Evolutionary conservation across 1,139 yeast species (phyloP).

Genomic region (Blastobotrys serpentis): DNA sequence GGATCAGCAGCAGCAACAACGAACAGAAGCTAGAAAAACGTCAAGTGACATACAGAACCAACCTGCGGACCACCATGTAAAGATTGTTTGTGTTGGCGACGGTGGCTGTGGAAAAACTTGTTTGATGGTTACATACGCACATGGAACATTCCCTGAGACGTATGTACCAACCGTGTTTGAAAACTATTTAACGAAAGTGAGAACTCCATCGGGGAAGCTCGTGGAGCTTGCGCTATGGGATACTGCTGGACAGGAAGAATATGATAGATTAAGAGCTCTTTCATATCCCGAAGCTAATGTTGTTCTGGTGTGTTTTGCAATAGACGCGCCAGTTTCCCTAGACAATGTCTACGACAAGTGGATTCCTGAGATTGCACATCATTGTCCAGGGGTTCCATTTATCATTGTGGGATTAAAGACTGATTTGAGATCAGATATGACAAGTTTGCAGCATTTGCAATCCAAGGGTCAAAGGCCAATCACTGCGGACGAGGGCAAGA

Average conservation of each 20-base stretch:
- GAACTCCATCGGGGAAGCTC: constrained; percentile 53
- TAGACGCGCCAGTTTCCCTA: constrained; percentile 62
- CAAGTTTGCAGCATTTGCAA: constrained; percentile 31
- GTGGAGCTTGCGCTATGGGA: constrained; percentile 84
- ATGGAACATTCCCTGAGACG: constrained; percentile 68
- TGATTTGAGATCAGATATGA: constrained; percentile 51
- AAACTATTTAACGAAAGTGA: constrained; percentile 68
- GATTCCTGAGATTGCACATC: constrained; percentile 83
- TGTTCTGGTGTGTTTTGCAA: constrained; percentile 70
- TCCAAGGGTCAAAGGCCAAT: constrained; percentile 45
- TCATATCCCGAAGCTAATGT: constrained; percentile 82
- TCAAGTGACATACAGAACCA: constrained; percentile 6
- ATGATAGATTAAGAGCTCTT: constrained; percentile 78
- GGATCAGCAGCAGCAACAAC: constrained; percentile 2
- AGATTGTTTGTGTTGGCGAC: constrained; percentile 81
- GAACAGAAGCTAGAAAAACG: not conserved
- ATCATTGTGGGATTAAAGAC: constrained; percentile 76
- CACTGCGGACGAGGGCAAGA: constrained; percentile 45
- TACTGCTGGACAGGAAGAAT: constrained; percentile 94
- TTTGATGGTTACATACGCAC: constrained; percentile 74
- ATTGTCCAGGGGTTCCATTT: constrained; percentile 77
- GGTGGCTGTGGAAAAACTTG: constrained; percentile 96
- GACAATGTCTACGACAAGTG: constrained; percentile 77
- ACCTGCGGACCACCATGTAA: constrained; percentile 29
- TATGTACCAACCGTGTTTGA: constrained; percentile 93